Percentiles rank a stretch among this genome's conserved stretches.
Evolutionary conservation across 306 rosid genomes (phyloP).

Genomic region (Ceratonia siliqua): DNA sequence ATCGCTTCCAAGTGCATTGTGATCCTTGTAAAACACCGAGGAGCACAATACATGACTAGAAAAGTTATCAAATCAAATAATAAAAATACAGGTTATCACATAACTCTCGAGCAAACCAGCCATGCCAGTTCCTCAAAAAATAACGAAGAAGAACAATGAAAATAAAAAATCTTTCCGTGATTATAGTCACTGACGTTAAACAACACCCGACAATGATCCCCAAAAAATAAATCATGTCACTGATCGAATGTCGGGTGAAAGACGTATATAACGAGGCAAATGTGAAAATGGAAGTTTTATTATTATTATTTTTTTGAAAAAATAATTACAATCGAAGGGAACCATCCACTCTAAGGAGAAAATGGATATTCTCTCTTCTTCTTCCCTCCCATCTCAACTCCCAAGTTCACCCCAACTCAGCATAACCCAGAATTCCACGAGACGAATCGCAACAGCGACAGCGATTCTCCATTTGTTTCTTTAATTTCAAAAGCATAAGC

Average conservation of each 20-base stretch:
- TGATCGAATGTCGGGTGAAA: slow-evolving; percentile 7
- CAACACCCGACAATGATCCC: not conserved
- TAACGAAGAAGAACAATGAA: not conserved
- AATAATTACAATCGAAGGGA: not conserved
- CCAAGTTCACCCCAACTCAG: not conserved
- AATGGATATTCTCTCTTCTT: not conserved
- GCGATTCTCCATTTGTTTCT: not conserved
- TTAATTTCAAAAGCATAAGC: not conserved
- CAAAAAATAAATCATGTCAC: not conserved
- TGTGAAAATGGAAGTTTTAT: not conserved
- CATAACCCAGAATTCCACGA: not conserved
- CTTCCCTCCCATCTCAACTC: not conserved
- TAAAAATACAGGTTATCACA: not conserved
- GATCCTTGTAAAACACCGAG: slow-evolving; percentile 15
- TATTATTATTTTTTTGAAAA: too few relatives aligned
- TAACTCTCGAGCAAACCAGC: not conserved
- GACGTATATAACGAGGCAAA: not conserved
- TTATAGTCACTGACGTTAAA: not conserved
- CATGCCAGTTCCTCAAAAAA: not conserved
- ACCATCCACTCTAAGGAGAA: too few relatives aligned
- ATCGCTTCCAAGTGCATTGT: not conserved
- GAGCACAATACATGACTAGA: not conserved
- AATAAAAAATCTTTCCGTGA: not conserved
- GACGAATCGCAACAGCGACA: not conserved
- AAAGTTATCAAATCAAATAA: slow-evolving; percentile 16